Evolutionary conservation across 352 stramenopile genomes (phyloP).

Genomic region (Pythium insidiosum): DNA sequence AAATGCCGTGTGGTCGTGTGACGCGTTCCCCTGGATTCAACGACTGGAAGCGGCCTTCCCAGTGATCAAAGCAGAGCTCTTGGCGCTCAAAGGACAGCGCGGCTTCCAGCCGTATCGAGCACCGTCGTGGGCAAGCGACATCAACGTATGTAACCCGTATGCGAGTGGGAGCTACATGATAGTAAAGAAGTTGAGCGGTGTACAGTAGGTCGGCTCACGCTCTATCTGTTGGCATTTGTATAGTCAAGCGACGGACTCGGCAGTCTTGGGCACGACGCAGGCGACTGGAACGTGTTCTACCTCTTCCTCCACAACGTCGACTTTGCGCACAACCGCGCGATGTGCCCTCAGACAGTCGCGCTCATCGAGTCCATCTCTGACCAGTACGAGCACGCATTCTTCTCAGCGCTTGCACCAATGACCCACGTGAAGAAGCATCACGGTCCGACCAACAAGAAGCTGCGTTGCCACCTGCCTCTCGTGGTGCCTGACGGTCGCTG

Average conservation of each 20-base stretch:
- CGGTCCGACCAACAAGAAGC: constrained; percentile 90
- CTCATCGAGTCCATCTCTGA: constrained; percentile 49
- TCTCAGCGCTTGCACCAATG: constrained; percentile 72
- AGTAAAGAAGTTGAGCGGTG: background rate
- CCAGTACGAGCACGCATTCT: constrained; percentile 83
- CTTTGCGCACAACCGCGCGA: constrained; percentile 51
- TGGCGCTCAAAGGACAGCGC: constrained; percentile 28
- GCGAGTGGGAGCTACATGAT: background rate
- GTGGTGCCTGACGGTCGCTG: constrained; percentile 60
- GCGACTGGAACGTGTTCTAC: constrained; percentile 88
- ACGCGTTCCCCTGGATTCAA: constrained; percentile 33
- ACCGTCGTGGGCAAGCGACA: constrained; percentile 57
- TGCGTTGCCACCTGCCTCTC: constrained; percentile 80
- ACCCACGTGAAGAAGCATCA: constrained; percentile 82
- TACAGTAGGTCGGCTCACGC: too few species aligned
- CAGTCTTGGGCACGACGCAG: constrained; percentile 63
- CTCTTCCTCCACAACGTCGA: constrained; percentile 84
- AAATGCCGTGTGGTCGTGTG: constrained; percentile 40
- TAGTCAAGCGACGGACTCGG: constrained; percentile 66
- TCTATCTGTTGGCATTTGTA: background rate
- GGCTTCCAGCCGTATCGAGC: constrained; percentile 76
- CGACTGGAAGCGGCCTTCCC: constrained; percentile 39
- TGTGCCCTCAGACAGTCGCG: constrained; percentile 53
- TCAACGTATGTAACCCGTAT: constrained; percentile 19
- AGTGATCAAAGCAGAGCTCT: constrained; percentile 53